These are phyloP conservation scores for Sugiyamaella neomexicana DNA, from an alignment of 1,139 yeast genomes.

Conservation along the genomic window DNA sequence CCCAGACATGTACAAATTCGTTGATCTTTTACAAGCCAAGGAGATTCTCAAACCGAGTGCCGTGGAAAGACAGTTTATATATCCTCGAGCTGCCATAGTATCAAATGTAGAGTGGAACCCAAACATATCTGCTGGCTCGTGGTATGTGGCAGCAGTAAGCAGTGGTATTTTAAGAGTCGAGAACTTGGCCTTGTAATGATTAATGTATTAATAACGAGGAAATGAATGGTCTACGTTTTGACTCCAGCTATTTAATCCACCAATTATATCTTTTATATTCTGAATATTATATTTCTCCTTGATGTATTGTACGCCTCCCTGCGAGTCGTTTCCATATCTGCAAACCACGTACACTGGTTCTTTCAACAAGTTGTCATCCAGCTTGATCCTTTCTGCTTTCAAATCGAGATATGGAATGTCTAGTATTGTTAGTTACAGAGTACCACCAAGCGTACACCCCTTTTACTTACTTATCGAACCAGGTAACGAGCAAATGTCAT, in stretches of 20 bases:
- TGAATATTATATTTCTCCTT: conserved; percentile 50
- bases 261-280: conserved; percentile 63
- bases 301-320: conserved; percentile 63
- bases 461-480: conserved; percentile 59
- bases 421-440: neutral
- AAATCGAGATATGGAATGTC: conserved; percentile 23
- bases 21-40: conserved; percentile 30
- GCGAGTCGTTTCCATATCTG: conserved; percentile 90
- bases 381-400: conserved; percentile 9
- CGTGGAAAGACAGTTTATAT: conserved; percentile 34
- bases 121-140: conserved; percentile 50
- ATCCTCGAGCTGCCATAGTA: conserved; percentile 56
- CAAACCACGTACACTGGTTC: conserved; percentile 56
- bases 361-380: neutral
- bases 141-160: conserved; percentile 65
- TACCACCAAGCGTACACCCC: conserved; percentile 21
- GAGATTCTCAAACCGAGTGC: conserved; percentile 29
- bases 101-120: conserved; percentile 66
- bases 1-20: conserved; percentile 41
- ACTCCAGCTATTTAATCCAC: conserved; percentile 79
- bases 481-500: conserved; percentile 60
- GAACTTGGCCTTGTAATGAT: conserved; percentile 6
- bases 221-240: conserved; percentile 57
- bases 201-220: conserved; percentile 60
- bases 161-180: conserved; percentile 71